These are phyloP conservation scores for Juglanconis sp. DNA, from an alignment of 2,329 filamentous ascomycete genomes.

Conservation along the genomic window DNA sequence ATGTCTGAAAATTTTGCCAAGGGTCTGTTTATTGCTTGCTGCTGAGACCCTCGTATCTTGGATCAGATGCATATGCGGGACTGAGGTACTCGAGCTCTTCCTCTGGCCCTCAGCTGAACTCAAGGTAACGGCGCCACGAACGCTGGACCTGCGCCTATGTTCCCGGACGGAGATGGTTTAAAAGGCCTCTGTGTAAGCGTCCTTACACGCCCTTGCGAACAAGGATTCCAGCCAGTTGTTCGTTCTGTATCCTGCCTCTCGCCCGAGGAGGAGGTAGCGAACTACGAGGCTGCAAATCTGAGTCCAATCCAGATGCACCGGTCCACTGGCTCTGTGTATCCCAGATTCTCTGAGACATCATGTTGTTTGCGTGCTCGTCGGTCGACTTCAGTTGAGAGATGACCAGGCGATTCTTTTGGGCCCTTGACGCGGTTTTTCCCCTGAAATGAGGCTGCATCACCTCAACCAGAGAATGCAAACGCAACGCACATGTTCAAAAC, in stretches of 20 bases:
- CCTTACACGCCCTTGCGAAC: slow-evolving; percentile 22
- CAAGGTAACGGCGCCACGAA: slow-evolving; percentile 27
- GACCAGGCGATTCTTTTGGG: slow-evolving; percentile 5
- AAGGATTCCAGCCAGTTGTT: slow-evolving; percentile 24
- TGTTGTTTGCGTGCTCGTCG: slow-evolving; percentile 22
- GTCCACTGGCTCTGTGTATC: slow-evolving; percentile 23
- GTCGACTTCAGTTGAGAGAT: slow-evolving; percentile 22
- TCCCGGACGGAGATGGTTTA: slow-evolving; percentile 24
- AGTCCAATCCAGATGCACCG: slow-evolving; percentile 19
- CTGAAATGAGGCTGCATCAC: slow-evolving; percentile 23
- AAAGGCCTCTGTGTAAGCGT: slow-evolving; percentile 19
- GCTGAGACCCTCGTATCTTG: no score
- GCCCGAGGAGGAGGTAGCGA: slow-evolving; percentile 20
- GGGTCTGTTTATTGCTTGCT: neutral
- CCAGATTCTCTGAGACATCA: slow-evolving; percentile 22
- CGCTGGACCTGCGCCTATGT: slow-evolving; percentile 20
- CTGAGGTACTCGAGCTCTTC: slow-evolving; percentile 8
- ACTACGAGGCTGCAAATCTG: slow-evolving; percentile 20
- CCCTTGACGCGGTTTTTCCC: neutral
- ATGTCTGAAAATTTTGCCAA: slow-evolving; percentile 17
- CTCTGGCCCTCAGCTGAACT: slow-evolving; percentile 25
- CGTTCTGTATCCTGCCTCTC: slow-evolving; percentile 23
- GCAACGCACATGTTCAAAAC: slow-evolving; percentile 18
- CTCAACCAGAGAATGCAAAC: slow-evolving; percentile 29
- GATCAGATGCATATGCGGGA: no score